Percentiles rank a stretch among this genome's conserved stretches.
Conservation (phyloP, 2,329 filamentous ascomycete species). For the Xylariaceae sp. region DNA sequence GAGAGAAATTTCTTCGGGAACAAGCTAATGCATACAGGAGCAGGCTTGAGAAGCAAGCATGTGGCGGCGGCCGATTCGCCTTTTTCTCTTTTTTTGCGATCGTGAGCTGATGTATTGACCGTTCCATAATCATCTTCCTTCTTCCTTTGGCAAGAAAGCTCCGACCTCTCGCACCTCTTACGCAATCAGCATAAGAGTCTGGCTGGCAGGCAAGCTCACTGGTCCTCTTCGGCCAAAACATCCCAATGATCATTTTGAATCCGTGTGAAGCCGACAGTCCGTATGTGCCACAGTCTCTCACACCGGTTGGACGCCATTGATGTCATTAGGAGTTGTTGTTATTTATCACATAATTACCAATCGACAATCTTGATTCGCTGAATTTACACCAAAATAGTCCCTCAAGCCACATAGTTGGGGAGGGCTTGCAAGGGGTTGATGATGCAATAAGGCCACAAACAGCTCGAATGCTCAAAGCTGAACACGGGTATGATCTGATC, state of each 20-base stretch:
- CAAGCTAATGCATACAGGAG: slow-evolving; percentile 23
- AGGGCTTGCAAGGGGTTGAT: background rate
- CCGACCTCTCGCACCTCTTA: background rate
- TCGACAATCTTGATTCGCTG: slow-evolving; percentile 7
- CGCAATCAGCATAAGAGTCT: background rate
- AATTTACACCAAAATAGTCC: background rate
- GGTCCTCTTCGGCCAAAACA: background rate
- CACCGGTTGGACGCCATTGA: no score
- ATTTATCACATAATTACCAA: no score
- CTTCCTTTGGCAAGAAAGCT: background rate
- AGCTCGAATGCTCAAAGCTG: slow-evolving; percentile 10
- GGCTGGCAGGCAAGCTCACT: background rate
- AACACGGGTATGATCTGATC: slow-evolving; percentile 21
- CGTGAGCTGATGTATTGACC: slow-evolving; percentile 23
- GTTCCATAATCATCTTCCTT: slow-evolving; percentile 1
- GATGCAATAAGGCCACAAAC: background rate
- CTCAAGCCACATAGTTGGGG: background rate
- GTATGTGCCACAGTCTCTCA: no score
- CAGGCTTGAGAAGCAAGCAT: slow-evolving; percentile 17
- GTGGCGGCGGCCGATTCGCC: slow-evolving; percentile 26
- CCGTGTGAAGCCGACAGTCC: background rate
- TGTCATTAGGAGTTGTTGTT: no score
- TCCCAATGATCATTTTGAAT: no score
- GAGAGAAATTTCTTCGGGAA: slow-evolving; percentile 7
- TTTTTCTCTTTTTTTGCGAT: slow-evolving; percentile 29